Conservation (phyloP, 1,284 basidiomycete species). For the Tetrapyrgos nigripes region DNA sequence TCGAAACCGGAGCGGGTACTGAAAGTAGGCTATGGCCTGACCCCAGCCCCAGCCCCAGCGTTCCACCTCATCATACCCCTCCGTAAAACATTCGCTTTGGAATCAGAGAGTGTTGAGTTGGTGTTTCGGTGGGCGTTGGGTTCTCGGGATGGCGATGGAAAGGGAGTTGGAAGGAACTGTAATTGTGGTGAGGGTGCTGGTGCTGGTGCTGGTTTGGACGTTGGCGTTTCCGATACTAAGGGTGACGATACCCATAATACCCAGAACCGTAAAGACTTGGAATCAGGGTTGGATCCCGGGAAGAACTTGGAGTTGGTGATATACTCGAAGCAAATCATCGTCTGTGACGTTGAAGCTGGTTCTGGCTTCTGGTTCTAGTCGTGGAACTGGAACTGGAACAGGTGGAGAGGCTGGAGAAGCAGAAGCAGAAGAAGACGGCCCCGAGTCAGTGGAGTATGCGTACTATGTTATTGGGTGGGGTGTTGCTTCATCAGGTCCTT, state of each 20-base stretch:
- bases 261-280: too few species aligned
- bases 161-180: too few species aligned
- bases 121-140: constrained; percentile 48
- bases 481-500: neutral
- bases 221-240: neutral
- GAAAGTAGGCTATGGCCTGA: too few species aligned
- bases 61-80: constrained; percentile 83
- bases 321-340: constrained; percentile 55
- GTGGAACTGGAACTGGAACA: neutral
- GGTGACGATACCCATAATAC: too few species aligned
- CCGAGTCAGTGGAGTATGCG: constrained; percentile 64
- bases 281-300: neutral
- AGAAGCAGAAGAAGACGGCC: constrained; percentile 34
- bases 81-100: constrained; percentile 65
- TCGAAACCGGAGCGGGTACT: constrained; percentile 18
- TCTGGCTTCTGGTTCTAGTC: neutral
- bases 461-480: constrained; percentile 73
- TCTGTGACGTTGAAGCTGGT: constrained; percentile 51
- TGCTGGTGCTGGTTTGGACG: neutral
- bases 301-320: constrained; percentile 44
- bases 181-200: neutral
- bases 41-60: too few species aligned
- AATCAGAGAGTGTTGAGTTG: constrained; percentile 62
- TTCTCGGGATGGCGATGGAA: neutral
- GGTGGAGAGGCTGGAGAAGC: constrained; percentile 31